Evolutionary conservation across 1,284 basidiomycete genomes (phyloP), one percentile per base, ranked within the genome.

Genomic region (Porodaedalea pini): DNA sequence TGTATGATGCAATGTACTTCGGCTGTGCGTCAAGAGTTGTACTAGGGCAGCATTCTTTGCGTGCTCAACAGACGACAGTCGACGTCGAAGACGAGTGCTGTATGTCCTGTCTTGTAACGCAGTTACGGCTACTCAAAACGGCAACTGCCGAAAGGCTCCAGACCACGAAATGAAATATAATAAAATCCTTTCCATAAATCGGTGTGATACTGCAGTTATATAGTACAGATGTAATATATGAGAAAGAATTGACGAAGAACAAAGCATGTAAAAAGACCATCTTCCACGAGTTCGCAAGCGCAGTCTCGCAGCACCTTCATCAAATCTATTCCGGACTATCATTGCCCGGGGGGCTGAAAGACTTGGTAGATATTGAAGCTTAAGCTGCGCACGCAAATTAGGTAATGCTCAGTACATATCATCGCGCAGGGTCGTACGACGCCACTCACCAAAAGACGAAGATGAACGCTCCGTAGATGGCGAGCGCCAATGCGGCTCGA

Each of bases 391-490:
- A 41, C 45, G 31, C 17, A 57, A 29, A 23, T 5, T 17, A 32
- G 17, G 32, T 48, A 21, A 23, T 17, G 29, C 32, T 49, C 15
- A 47, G 45, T 11, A 47, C 45, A 17, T 29, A 31, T 8, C 1
- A 27, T 25, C 31, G 25, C 25, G 29, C 27, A 31, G 15, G n/a
- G 23, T 47, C 15, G 10, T 29, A n/a, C 25, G 15, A 7, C 13
- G 13, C 21, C 43, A 78, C 90, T 66, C 67, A 92, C 91, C 92
- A 95, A 71, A 96, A 92, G 25, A 88, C 75, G 74, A 94, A 93
- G 47, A 98, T 84, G 62, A 76, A 78, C n/a, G 78, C 71, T 11
- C 94, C 94, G 69, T 95, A 96, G 5, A 83, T 69, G 21, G 83
- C 79, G 53, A 98, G 73, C 5, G 73, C 83, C 41, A 91, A 72